Percentiles rank a stretch among this genome's conserved stretches.
Evolutionary conservation across 2,329 filamentous ascomycete species (phyloP).

Genomic region (Penicillium sp.): DNA sequence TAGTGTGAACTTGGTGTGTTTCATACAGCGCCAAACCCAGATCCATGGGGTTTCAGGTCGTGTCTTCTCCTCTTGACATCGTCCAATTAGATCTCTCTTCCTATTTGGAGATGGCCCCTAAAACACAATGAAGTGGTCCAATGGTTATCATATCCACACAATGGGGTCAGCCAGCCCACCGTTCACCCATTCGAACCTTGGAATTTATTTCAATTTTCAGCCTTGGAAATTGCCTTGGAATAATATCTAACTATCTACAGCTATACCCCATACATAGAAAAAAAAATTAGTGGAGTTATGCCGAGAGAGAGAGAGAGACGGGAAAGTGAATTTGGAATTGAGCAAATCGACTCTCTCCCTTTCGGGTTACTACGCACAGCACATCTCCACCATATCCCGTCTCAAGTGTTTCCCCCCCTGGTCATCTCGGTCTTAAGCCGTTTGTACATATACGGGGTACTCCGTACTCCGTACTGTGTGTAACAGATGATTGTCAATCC

Average conservation of each 20-base stretch:
- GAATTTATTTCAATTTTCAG: neutral
- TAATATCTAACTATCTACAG: neutral
- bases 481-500: neutral
- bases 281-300: neutral
- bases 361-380: conserved; percentile 8
- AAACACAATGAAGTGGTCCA: neutral
- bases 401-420: conserved; percentile 5
- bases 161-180: conserved; percentile 19
- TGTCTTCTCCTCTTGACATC: conserved; percentile 2
- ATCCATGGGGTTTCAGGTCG: conserved; percentile 32
- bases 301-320: neutral
- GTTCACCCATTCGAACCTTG: conserved; percentile 10
- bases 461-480: neutral
- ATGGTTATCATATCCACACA: neutral
- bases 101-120: neutral
- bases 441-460: neutral
- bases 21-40: conserved; percentile 24
- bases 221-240: too few species aligned
- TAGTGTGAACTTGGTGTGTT: conserved; percentile 32
- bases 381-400: conserved; percentile 12
- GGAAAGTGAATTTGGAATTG: neutral
- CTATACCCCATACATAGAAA: too few species aligned
- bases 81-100: neutral
- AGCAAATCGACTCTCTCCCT: neutral
- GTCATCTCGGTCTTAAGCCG: conserved; percentile 7